Evolutionary conservation across 495 filamentous ascomycete genomes (phyloP).

Genomic region (Pseudevernia furfuracea): DNA sequence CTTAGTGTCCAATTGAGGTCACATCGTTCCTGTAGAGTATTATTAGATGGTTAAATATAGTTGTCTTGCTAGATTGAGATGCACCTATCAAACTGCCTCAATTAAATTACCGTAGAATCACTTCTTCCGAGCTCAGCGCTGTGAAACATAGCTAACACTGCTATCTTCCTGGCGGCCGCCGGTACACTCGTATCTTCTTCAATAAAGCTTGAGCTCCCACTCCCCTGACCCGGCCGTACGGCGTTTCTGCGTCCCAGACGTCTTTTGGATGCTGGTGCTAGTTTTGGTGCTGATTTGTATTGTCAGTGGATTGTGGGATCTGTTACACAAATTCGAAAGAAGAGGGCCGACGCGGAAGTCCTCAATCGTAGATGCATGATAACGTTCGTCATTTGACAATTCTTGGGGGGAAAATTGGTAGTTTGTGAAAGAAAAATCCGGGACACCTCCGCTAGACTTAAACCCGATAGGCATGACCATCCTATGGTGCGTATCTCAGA

Average conservation of each 20-base stretch:
- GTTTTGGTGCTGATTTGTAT: background rate
- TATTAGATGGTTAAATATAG: background rate
- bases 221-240: too few species aligned
- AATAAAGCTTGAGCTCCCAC: too few species aligned
- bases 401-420: slow-evolving; percentile 1
- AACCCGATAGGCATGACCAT: slow-evolving; percentile 5
- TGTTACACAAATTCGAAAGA: background rate
- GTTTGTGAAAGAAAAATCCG: background rate
- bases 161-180: background rate
- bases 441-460: slow-evolving; percentile 8
- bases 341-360: background rate
- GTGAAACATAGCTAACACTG: background rate
- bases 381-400: background rate
- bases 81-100: background rate
- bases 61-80: background rate
- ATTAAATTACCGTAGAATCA: background rate
- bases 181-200: too few species aligned
- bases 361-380: background rate
- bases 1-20: too few species aligned
- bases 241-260: background rate
- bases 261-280: background rate
- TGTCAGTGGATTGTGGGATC: background rate
- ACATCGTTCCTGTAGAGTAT: background rate
- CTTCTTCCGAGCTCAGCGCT: background rate
- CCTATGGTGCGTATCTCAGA: slow-evolving; percentile 1